These are phyloP conservation scores for Globomyces pollinis-pini DNA, from an alignment of 192 early-diverging fungal species.

Conservation along the genomic window DNA sequence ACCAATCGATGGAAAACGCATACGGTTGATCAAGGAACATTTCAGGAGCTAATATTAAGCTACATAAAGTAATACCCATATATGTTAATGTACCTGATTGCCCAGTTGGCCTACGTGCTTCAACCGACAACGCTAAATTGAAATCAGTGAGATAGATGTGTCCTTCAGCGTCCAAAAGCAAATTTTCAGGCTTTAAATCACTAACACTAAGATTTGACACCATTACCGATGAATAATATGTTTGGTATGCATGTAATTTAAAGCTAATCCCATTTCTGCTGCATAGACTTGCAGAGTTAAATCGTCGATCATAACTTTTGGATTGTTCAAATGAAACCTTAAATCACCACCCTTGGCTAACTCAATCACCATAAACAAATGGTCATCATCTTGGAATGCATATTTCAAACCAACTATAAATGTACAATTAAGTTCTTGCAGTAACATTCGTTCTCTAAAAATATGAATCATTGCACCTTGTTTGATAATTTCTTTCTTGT, in stretches of 20 bases:
- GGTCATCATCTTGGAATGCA: conserved; percentile 56
- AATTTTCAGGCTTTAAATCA: conserved; percentile 18
- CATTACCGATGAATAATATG: conserved; percentile 77
- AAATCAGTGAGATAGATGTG: conserved; percentile 38
- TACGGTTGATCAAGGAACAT: conserved; percentile 26
- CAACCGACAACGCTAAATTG: conserved; percentile 43
- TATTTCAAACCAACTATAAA: conserved; percentile 65
- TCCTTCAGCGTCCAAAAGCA: conserved; percentile 15
- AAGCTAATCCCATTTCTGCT: conserved; percentile 70
- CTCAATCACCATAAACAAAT: conserved; percentile 57
- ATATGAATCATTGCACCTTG: conserved; percentile 81
- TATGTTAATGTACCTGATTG: conserved; percentile 84
- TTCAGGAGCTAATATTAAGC: conserved; percentile 20
- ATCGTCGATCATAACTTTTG: conserved; percentile 13
- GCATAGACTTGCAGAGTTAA: conserved; percentile 55
- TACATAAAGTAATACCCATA: conserved; percentile 52
- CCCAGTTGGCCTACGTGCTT: background rate
- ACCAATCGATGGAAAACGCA: conserved; percentile 77
- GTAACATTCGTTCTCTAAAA: conserved; percentile 78
- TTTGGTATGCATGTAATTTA: conserved; percentile 66
- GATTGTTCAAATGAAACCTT: conserved; percentile 39
- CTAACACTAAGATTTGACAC: background rate
- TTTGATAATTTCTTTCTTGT: conserved; percentile 81
- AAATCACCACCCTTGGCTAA: conserved; percentile 53
- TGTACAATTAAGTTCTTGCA: conserved; percentile 80